A percentile compares a stretch with the other conserved stretches of the same genome.
Conservation (phyloP, 306 rosid species). For the Carpinus fangiana region DNA sequence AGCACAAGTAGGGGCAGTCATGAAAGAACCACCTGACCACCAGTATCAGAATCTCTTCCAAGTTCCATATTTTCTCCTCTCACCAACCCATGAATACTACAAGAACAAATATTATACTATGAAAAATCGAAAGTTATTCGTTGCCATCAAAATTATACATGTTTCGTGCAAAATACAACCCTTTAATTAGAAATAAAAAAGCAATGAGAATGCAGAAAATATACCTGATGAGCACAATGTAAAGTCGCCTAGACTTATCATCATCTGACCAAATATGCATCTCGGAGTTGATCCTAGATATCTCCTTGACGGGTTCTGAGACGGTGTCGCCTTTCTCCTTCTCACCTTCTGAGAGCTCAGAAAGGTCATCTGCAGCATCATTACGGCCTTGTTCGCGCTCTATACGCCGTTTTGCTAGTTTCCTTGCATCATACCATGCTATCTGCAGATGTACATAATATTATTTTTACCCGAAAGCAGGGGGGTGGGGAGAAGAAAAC, state of each 20-base stretch:
- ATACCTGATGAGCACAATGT: constrained; percentile 69
- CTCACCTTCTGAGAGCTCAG: constrained; percentile 79
- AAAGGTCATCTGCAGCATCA: constrained; percentile 70
- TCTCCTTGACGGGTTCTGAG: constrained; percentile 38
- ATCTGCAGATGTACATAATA: constrained; percentile 34
- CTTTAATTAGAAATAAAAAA: too few species aligned
- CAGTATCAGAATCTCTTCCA: constrained; percentile 85
- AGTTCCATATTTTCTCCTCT: constrained; percentile 92
- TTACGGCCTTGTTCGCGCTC: constrained; percentile 68
- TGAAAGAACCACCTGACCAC: constrained; percentile 63
- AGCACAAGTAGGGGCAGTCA: not conserved
- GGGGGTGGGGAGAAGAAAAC: not conserved
- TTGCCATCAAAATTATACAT: not conserved
- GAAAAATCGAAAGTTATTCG: not conserved
- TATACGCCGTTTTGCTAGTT: constrained; percentile 44
- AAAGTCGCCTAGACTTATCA: constrained; percentile 52
- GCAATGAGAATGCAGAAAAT: not conserved
- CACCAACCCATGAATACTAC: constrained; percentile 73
- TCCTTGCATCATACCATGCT: constrained; percentile 66
- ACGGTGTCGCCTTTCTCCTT: constrained; percentile 55
- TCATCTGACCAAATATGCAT: constrained; percentile 57
- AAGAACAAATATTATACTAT: constrained; percentile 6
- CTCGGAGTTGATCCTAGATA: constrained; percentile 53
- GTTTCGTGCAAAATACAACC: too few species aligned
- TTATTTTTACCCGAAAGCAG: not conserved